phyloP scores from a whole-genome alignment of 139 green algal species.

The Gonium pectorale region DNA sequence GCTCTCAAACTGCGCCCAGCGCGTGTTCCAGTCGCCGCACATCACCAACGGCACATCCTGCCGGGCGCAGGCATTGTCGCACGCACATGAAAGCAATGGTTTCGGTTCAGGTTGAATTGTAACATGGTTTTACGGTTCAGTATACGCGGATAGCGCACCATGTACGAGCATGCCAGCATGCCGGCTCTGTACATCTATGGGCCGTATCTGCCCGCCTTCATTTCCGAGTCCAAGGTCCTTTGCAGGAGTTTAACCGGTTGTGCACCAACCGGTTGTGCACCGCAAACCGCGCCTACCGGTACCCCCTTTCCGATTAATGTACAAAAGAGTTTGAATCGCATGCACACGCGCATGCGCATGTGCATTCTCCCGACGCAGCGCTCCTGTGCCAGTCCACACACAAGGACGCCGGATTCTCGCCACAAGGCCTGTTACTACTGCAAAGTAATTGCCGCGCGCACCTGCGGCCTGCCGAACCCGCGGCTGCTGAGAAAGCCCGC shows the following conservation, averaged over 20 bases:
- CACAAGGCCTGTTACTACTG: not conserved
- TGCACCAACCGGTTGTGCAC: no score
- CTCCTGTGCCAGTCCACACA: not conserved
- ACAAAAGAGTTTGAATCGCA: not conserved
- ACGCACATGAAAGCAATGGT: not conserved
- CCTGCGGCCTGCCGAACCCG: not conserved
- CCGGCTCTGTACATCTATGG: not conserved
- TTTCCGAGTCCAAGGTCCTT: no score
- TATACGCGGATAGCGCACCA: not conserved
- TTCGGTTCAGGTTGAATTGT: not conserved
- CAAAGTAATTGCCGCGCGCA: not conserved
- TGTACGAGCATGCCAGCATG: not conserved
- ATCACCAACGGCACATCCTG: constrained; percentile 27
- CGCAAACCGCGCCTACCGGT: no score
- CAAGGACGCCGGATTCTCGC: not conserved
- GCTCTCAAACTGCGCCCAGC: not conserved
- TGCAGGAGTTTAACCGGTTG: no score
- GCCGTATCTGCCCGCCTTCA: not conserved
- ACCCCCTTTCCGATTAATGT: no score
- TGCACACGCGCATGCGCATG: not conserved
- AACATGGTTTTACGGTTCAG: not conserved
- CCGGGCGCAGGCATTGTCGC: not conserved
- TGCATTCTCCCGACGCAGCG: not conserved
- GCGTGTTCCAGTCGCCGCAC: constrained; percentile 28
- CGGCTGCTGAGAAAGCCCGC: not conserved